These are phyloP conservation scores for Cubamyces sp. DNA, from an alignment of 768 basidiomycete genomes.

Conservation along the genomic window DNA sequence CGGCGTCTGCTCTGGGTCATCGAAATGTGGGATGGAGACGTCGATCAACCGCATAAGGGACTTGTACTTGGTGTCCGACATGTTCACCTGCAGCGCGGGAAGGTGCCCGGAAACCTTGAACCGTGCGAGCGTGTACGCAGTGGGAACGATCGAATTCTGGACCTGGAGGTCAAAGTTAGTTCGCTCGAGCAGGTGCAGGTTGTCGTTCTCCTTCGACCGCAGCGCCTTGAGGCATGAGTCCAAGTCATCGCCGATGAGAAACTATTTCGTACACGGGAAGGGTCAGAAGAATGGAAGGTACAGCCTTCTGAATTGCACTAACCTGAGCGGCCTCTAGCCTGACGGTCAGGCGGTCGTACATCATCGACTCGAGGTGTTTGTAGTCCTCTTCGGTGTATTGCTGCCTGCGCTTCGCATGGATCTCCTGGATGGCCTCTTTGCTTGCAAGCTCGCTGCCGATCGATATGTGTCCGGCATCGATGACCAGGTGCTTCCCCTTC, in stretches of 20 bases:
- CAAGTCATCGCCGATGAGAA: slow-evolving; percentile 85
- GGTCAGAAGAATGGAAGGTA: neutral
- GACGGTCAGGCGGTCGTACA: slow-evolving; percentile 92
- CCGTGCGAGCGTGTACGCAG: slow-evolving; percentile 76
- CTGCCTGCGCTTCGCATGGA: slow-evolving; percentile 82
- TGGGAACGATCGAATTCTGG: slow-evolving; percentile 91
- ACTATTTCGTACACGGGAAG: slow-evolving; percentile 48
- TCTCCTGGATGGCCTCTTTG: slow-evolving; percentile 74
- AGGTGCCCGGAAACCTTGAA: slow-evolving; percentile 92
- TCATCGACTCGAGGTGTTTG: slow-evolving; percentile 80
- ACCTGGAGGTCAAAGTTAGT: slow-evolving; percentile 89
- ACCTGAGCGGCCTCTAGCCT: slow-evolving; percentile 91
- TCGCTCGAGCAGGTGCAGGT: slow-evolving; percentile 88
- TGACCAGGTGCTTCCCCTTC: slow-evolving; percentile 81
- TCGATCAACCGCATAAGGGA: slow-evolving; percentile 91
- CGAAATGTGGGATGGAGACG: slow-evolving; percentile 85
- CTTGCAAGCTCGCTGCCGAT: slow-evolving; percentile 89
- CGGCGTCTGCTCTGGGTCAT: slow-evolving; percentile 33
- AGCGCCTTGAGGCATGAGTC: slow-evolving; percentile 83
- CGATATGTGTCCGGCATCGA: slow-evolving; percentile 97
- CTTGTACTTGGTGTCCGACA: slow-evolving; percentile 91
- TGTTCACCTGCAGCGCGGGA: slow-evolving; percentile 85
- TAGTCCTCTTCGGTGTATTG: slow-evolving; percentile 89
- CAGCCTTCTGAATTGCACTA: slow-evolving; percentile 18
- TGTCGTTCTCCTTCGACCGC: slow-evolving; percentile 53